Conservation (phyloP, 345 rosid genomes). For the Eucalyptus regnans region DNA sequence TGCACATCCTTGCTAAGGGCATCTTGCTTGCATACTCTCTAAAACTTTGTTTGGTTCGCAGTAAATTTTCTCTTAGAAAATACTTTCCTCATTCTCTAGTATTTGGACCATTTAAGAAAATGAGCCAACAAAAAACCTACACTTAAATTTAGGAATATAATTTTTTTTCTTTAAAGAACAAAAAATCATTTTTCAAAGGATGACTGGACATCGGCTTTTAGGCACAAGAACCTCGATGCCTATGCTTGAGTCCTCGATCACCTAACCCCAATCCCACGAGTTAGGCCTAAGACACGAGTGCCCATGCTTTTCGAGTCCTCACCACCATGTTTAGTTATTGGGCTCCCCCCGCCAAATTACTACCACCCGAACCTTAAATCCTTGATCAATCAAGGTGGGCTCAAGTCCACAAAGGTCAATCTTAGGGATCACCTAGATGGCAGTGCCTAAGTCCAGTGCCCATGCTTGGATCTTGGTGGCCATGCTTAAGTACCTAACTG, state of each 20-base stretch:
- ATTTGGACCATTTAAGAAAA: neutral
- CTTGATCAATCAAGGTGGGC: neutral
- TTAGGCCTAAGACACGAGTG: rapidly evolving
- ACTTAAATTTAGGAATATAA: neutral
- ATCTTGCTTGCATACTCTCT: neutral
- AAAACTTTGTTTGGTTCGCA: neutral
- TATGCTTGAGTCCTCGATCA: neutral
- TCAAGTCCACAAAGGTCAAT: neutral
- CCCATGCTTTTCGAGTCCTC: neutral
- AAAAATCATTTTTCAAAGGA: neutral
- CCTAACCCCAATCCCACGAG: neutral
- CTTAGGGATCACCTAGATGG: neutral
- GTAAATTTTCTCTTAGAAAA: too few relatives aligned
- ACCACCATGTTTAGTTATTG: neutral
- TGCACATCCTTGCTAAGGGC: neutral
- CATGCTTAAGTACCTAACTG: neutral
- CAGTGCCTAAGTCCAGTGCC: rapidly evolving
- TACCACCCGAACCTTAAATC: neutral
- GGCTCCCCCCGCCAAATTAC: neutral
- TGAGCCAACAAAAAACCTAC: too few relatives aligned
- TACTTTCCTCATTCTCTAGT: neutral
- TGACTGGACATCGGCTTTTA: neutral
- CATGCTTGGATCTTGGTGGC: neutral
- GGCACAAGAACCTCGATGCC: neutral
- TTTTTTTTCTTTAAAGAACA: too few relatives aligned